phyloP scores from a whole-genome alignment of 116 monocot species.

The Iris pallida region DNA sequence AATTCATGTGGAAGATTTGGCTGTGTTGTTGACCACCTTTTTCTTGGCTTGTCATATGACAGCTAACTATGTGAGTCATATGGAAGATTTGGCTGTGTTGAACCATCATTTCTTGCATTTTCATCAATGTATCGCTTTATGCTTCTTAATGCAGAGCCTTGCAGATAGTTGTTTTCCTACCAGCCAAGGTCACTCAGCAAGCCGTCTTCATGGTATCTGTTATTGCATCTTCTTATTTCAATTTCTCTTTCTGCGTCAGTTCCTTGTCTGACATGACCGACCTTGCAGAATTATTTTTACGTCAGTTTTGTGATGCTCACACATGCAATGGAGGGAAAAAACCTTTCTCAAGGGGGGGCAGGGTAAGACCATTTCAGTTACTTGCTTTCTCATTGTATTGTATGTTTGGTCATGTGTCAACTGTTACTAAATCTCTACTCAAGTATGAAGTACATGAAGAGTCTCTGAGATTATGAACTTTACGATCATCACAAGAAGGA shows the following conservation, averaged over 20 bases:
- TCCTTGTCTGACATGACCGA: constrained; percentile 9
- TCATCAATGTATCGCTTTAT: too few species aligned
- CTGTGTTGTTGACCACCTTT: too few species aligned
- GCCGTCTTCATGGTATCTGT: constrained; percentile 87
- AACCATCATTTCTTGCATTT: too few species aligned
- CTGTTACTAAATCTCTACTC: too few species aligned
- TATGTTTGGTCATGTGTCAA: neutral
- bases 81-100: too few species aligned
- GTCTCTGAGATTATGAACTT: neutral
- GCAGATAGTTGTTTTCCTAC: constrained; percentile 89
- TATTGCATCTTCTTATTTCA: neutral
- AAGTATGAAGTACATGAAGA: too few species aligned
- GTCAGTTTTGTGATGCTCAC: constrained; percentile 96
- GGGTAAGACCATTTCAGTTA: constrained; percentile 28
- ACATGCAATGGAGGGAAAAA: constrained; percentile 59
- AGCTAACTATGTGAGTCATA: too few species aligned
- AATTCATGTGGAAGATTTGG: too few species aligned
- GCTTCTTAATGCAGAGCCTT: constrained; percentile 53
- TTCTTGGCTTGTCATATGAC: too few species aligned
- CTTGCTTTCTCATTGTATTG: neutral
- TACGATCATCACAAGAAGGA: neutral
- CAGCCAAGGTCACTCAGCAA: constrained; percentile 52
- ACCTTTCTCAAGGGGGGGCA: constrained; percentile 85
- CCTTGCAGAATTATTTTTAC: constrained; percentile 77
- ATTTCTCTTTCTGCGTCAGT: neutral